A percentile compares a stretch with the other conserved stretches of the same genome.
These are phyloP conservation scores for Fusarium acutatum DNA, from an alignment of 2,329 filamentous ascomycete genomes.

Conservation along the genomic window DNA sequence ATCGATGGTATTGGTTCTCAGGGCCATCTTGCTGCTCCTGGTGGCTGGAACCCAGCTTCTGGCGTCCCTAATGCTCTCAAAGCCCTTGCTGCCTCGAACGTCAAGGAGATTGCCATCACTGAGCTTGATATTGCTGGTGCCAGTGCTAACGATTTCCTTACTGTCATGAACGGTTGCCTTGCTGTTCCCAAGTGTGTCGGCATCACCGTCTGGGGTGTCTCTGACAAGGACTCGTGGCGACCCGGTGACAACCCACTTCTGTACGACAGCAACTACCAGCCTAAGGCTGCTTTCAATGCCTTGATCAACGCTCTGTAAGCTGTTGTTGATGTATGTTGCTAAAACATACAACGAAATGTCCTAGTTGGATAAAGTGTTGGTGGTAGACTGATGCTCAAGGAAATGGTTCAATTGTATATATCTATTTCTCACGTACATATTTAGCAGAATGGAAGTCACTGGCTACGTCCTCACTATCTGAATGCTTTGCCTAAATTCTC, in stretches of 20 bases:
- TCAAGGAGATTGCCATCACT: constrained; percentile 70
- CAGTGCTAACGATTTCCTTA: constrained; percentile 64
- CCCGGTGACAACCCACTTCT: constrained; percentile 59
- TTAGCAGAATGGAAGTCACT: neutral
- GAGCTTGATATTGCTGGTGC: constrained; percentile 73
- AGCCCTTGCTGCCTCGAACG: constrained; percentile 57
- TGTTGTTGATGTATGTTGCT: no score
- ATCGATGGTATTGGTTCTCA: constrained; percentile 65
- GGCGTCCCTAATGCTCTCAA: constrained; percentile 58
- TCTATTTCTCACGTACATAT: neutral
- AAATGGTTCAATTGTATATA: neutral
- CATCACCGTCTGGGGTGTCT: constrained; percentile 70
- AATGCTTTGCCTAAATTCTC: rapidly evolving
- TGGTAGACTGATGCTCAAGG: neutral
- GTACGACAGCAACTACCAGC: constrained; percentile 60
- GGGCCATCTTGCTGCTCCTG: constrained; percentile 55
- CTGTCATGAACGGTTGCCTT: constrained; percentile 66
- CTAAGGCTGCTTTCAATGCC: constrained; percentile 62
- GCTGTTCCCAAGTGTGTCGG: constrained; percentile 68
- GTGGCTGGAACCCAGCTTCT: constrained; percentile 60
- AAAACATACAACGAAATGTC: rapidly evolving
- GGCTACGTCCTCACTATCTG: neutral
- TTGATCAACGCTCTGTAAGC: constrained; percentile 16
- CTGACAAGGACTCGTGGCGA: constrained; percentile 48
- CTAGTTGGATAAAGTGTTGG: no score